A percentile compares a stretch with the other conserved stretches of the same genome.
phyloP scores from a whole-genome alignment of 1,139 yeast species.

The Kodamaea plutei region DNA sequence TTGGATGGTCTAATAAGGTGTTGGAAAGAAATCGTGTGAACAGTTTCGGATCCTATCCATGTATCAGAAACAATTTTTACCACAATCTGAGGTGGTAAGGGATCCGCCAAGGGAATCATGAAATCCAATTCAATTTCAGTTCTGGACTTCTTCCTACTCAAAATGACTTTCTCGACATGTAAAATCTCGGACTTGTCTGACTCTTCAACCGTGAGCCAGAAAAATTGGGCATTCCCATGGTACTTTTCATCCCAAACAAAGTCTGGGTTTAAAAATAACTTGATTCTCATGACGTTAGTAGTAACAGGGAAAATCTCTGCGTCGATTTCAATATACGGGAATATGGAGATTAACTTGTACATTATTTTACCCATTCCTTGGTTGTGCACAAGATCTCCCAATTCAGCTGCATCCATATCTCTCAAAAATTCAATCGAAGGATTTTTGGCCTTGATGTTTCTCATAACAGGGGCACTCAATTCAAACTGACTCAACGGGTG shows the following conservation, averaged over 20 bases:
- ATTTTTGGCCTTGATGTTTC: slow-evolving; percentile 58
- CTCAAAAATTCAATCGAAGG: slow-evolving; percentile 70
- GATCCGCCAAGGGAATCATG: slow-evolving; percentile 87
- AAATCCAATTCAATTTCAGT: slow-evolving; percentile 76
- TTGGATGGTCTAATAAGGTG: slow-evolving; percentile 86
- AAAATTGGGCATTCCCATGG: slow-evolving; percentile 83
- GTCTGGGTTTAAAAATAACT: slow-evolving; percentile 66
- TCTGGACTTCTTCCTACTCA: slow-evolving; percentile 55
- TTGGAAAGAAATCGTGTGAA: slow-evolving; percentile 80
- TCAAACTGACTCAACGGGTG: slow-evolving; percentile 91
- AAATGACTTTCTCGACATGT: slow-evolving; percentile 77
- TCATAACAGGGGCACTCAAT: slow-evolving; percentile 61
- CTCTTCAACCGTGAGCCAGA: slow-evolving; percentile 91
- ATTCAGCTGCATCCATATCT: slow-evolving; percentile 68
- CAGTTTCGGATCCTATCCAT: slow-evolving; percentile 86
- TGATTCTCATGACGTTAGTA: slow-evolving; percentile 77
- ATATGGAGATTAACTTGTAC: slow-evolving; percentile 57
- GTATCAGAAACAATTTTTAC: slow-evolving; percentile 76
- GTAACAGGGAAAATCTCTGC: slow-evolving; percentile 93
- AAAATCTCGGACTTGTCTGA: slow-evolving; percentile 70
- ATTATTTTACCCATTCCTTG: slow-evolving; percentile 64
- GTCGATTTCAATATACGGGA: slow-evolving; percentile 70
- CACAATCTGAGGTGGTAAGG: slow-evolving; percentile 82
- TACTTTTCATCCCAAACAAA: slow-evolving; percentile 77
- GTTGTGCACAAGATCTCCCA: slow-evolving; percentile 89